Evolutionary conservation across 2,329 filamentous ascomycete genomes (phyloP).

Genomic region (Colletotrichum shisoi): DNA sequence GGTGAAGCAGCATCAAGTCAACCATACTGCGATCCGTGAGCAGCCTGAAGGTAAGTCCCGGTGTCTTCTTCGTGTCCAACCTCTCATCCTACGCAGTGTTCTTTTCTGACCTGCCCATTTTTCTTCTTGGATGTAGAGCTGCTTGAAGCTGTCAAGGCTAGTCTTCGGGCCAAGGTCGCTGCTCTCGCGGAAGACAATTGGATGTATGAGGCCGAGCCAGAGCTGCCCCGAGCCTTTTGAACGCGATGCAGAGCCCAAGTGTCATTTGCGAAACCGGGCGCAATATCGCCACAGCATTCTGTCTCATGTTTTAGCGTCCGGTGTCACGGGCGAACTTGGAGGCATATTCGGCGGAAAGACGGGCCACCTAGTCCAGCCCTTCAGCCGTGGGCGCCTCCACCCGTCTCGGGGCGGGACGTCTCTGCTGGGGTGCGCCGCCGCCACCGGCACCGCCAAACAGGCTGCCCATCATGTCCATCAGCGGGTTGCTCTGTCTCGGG

Average conservation of each 20-base stretch:
- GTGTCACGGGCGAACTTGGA: conserved; percentile 6
- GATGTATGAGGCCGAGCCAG: conserved; percentile 81
- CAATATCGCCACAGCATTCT: background rate
- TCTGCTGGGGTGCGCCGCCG: conserved; percentile 53
- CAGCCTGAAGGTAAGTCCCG: conserved; percentile 57
- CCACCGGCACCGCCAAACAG: conserved; percentile 80
- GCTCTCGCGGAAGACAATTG: conserved; percentile 83
- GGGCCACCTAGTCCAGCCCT: conserved; percentile 62
- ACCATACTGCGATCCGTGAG: conserved; percentile 62
- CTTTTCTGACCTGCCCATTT: conserved; percentile 32
- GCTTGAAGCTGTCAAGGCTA: conserved; percentile 72
- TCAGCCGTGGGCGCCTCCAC: conserved; percentile 63
- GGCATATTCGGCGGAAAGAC: conserved; percentile 8
- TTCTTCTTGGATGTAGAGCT: conserved; percentile 62
- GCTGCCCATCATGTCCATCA: conserved; percentile 98
- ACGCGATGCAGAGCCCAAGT: conserved; percentile 21
- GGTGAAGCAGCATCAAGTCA: conserved; percentile 67
- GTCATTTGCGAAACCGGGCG: conserved; percentile 38
- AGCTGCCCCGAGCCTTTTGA: conserved; percentile 54
- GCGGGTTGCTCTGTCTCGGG: conserved; percentile 86
- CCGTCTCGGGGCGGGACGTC: conserved; percentile 55
- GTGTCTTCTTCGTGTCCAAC: background rate
- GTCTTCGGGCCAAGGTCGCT: conserved; percentile 74
- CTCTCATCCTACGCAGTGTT: background rate
- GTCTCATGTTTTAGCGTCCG: conserved; percentile 8